Conservation (phyloP, 2,329 filamentous ascomycete genomes). For the Escovopsis weberi region DNA sequence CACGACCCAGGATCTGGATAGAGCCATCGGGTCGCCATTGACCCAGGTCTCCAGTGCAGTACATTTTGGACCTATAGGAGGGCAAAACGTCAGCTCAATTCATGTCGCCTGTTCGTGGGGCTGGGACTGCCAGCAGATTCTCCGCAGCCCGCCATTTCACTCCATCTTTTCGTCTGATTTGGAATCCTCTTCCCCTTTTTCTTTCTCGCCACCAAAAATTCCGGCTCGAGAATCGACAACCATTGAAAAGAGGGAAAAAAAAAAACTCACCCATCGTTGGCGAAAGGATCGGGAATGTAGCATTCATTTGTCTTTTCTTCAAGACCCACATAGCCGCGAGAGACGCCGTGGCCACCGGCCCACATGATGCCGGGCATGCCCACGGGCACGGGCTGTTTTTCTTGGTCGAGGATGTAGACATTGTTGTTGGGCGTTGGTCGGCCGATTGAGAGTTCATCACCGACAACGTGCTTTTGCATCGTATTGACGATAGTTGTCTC, state of each 20-base stretch:
- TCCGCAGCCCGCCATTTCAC: too few relatives aligned
- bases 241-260: not conserved
- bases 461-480: constrained; percentile 33
- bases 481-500: constrained; percentile 47
- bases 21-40: constrained; percentile 38
- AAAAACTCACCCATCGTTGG: constrained; percentile 31
- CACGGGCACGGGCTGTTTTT: constrained; percentile 26
- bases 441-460: constrained; percentile 36
- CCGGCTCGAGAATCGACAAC: not conserved
- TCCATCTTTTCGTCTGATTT: too few relatives aligned
- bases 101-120: not conserved
- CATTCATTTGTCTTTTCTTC: constrained; percentile 33
- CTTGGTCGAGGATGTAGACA: constrained; percentile 38
- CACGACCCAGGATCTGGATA: constrained; percentile 39
- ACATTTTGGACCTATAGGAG: constrained; percentile 27
- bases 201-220: not conserved
- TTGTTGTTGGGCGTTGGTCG: constrained; percentile 41
- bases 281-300: constrained; percentile 37
- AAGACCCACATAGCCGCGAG: constrained; percentile 40
- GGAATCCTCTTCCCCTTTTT: not conserved
- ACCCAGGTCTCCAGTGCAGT: constrained; percentile 45
- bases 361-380: constrained; percentile 39
- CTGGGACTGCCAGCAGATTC: not conserved
- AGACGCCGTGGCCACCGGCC: constrained; percentile 41
- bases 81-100: constrained; percentile 3